These are phyloP conservation scores for Dothistroma septosporum DNA, from an alignment of 2,329 filamentous ascomycete species.

Conservation along the genomic window DNA sequence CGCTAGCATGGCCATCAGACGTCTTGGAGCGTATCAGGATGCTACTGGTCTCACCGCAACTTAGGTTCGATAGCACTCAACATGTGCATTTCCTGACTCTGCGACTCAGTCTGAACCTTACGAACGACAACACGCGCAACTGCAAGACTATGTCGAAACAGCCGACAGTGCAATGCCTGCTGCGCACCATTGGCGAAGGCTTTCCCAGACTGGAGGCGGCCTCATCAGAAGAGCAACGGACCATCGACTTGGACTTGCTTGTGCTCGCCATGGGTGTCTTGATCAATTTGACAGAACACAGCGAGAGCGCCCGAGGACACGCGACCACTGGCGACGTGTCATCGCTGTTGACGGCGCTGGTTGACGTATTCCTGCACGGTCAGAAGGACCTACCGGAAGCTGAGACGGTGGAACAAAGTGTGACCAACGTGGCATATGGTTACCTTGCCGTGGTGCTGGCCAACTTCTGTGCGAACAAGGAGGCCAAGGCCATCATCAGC, in stretches of 20 bases:
- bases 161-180: slow-evolving; percentile 45
- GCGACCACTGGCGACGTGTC: slow-evolving; percentile 10
- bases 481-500: slow-evolving; percentile 36
- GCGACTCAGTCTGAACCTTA: slow-evolving; percentile 76
- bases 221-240: slow-evolving; percentile 49
- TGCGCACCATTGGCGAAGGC: slow-evolving; percentile 24
- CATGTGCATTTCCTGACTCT: slow-evolving; percentile 47
- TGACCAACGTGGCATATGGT: slow-evolving; percentile 76
- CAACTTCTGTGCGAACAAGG: slow-evolving; percentile 63
- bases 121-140: slow-evolving; percentile 70
- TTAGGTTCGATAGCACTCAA: slow-evolving; percentile 11
- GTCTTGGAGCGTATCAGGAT: slow-evolving; percentile 19
- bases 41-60: slow-evolving; percentile 16
- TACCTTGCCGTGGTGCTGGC: slow-evolving; percentile 82
- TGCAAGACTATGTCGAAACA: slow-evolving; percentile 62
- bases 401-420: slow-evolving; percentile 65
- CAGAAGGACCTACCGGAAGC: slow-evolving; percentile 47
- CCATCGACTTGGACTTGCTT: slow-evolving; percentile 60
- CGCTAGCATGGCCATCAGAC: slow-evolving; percentile 25
- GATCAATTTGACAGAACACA: slow-evolving; percentile 84
- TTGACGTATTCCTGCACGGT: slow-evolving; percentile 28
- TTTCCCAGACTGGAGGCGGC: slow-evolving; percentile 23
- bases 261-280: slow-evolving; percentile 75
- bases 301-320: slow-evolving; percentile 49
- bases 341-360: slow-evolving; percentile 23